Base-by-base conservation (phyloP, 2,329 filamentous ascomycete genomes). In the Neofusicoccum sp. region DNA sequence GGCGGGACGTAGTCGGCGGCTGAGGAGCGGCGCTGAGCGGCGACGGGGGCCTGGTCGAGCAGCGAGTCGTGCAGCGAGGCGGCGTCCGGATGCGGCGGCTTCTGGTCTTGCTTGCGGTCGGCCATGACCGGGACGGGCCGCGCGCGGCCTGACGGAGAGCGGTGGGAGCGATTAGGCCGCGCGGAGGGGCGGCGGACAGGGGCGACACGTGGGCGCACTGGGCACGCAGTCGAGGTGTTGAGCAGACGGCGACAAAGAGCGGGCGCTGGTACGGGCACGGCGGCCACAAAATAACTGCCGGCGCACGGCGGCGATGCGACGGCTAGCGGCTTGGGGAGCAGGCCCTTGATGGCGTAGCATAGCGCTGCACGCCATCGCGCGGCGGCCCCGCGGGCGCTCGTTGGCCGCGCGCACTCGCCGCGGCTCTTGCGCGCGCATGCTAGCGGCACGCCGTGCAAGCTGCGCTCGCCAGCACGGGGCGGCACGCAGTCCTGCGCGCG, bases 21-120 rank as follows among this genome's bases (percentile, higher is more conserved):
- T 38, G 20, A 45, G 40, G n/a, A 20, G 6, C 47, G 58, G 47
- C 12, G 47, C 45, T 45, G 20, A 24, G 30, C 2, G 4, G n/a
- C 3, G 24, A 41, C 7, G 33, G 9, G 6, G n/a, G 54, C n/a
- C 47, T 61, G 58, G 11, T 47, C 58, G 31, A 61, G 28, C 11
- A 61, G 48, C 16, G 47, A 53, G 40, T 54, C 48, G 48, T 61
- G 58, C 7, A 61, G 48, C 33, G 59, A 61, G 41, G 14, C 24
- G 34, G 31, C 16, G 36, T 60, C 47, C 6, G 45, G 4, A 11
- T 60, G 34, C 26, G n/a, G 48, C 3, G 26, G 14, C 26, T 47
- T 34, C 7, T 14, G 26, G 44, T 30, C 9, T 4, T 31, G 44
- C 6, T 56, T 26, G 7, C 28, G 47, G 47, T 43, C 38, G 58